Conservation (phyloP, 208 protist genomes). For the Acanthamoeba healyi region DNA sequence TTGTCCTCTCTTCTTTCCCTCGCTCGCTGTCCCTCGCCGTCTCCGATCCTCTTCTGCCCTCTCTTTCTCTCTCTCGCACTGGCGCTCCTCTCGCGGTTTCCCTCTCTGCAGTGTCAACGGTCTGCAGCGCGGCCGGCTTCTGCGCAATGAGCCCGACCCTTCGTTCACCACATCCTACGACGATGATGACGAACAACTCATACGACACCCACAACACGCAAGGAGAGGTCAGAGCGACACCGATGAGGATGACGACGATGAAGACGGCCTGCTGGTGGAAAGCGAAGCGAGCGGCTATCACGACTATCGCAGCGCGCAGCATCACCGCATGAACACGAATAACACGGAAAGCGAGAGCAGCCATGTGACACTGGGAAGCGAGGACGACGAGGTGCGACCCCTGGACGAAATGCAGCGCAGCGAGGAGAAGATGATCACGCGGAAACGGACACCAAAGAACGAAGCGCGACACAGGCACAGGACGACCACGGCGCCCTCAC, state of each 20-base stretch:
- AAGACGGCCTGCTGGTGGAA: not conserved
- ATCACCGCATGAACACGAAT: not conserved
- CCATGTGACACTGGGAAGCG: not conserved
- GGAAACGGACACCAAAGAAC: not conserved
- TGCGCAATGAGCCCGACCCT: not conserved
- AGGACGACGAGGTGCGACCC: not conserved
- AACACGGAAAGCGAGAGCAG: not conserved
- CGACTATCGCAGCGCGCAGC: not conserved
- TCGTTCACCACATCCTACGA: not conserved
- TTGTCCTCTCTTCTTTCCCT: not conserved
- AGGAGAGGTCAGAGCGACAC: not conserved
- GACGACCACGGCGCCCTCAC: constrained; percentile 4
- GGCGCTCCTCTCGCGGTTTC: not conserved
- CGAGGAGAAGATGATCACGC: not conserved
- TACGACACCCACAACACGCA: not conserved
- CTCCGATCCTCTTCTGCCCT: not conserved
- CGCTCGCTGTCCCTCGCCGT: not conserved
- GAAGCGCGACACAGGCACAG: not conserved
- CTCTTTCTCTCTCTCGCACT: not conserved
- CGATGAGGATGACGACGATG: not conserved
- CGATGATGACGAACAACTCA: not conserved
- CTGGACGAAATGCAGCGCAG: constrained; percentile 36
- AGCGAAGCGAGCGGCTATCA: not conserved
- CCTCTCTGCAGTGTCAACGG: not conserved
- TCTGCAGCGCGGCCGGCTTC: not conserved